Base-by-base conservation (phyloP, 345 rosid species). In the Cochlearia excelsa region DNA sequence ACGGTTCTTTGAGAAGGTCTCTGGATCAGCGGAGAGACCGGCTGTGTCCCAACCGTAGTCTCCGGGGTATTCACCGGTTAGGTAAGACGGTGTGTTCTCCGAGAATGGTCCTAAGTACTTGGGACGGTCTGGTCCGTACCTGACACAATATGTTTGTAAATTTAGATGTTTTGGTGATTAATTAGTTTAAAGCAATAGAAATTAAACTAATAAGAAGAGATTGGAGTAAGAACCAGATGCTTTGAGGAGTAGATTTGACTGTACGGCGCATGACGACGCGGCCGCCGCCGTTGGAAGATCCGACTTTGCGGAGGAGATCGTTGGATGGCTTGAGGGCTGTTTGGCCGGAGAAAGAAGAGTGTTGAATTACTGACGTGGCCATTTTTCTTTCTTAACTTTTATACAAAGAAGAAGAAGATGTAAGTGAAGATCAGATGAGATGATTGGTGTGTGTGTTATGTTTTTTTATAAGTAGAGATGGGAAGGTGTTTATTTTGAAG, bases 41-140 rank as follows among this genome's bases (percentile, higher is more conserved):
- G 96, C 96, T n/a, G 95, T 86, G 79, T 92, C 98, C 98, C 98
- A 88, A 35, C 98, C 96, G 8, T 91, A 91, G 78, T 90, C 97
- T 43, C 95, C 94, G 0, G 95, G 89, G 78, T 85, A 87, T 54
- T 90, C 97, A 9, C 97, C 95, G 0, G 91, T 91, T 63, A 91
- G 73, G 86, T 88, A 88, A 0, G 96, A 85, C 16, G 96, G 96
- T 23, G 84, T 91, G 76, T 87, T 95, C 84, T 91, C 95, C 0
- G 95, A 88, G 85, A 86, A 92, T 56, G 98, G 96, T 7, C 98
- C 98, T 77, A 88, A 77, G 80, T 77, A 92, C 77, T 92, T 92
- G 3, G 96, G 98, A 48, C 98, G 92, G 82, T 92, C 98, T 42
- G 92, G 87, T 55, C 98, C 98, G n/a, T 92, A 92, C 96, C 96